Conservation (phyloP, 2,329 filamentous ascomycete species). For the Mollisia scopiformis region DNA sequence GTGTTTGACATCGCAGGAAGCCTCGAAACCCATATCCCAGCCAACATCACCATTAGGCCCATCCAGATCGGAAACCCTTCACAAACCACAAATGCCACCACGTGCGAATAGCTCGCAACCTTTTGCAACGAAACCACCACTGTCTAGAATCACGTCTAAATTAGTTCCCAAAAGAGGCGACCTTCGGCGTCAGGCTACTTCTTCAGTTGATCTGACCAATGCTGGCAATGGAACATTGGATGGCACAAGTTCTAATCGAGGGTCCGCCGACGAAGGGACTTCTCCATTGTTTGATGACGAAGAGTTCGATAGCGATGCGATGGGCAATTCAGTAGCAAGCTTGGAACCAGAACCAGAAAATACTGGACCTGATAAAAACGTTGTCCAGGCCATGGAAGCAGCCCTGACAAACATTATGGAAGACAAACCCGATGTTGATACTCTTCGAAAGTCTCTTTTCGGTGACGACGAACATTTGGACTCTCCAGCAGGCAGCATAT, state of each 20-base stretch:
- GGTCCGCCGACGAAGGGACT: slow-evolving; percentile 71
- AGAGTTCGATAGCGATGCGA: slow-evolving; percentile 70
- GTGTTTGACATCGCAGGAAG: slow-evolving; percentile 86
- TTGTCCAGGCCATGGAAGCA: slow-evolving; percentile 91
- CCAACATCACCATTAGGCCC: slow-evolving; percentile 27
- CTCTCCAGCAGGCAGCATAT: slow-evolving; percentile 47
- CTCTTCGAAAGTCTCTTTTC: slow-evolving; percentile 70
- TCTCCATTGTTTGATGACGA: slow-evolving; percentile 80
- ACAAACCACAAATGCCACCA: slow-evolving; percentile 23
- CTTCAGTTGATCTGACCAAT: slow-evolving; percentile 60
- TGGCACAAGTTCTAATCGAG: slow-evolving; percentile 49
- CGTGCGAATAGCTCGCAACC: slow-evolving; percentile 35
- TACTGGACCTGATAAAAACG: slow-evolving; percentile 69
- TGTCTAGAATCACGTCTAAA: slow-evolving; percentile 51
- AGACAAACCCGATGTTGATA: slow-evolving; percentile 69
- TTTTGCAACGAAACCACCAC: slow-evolving; percentile 44
- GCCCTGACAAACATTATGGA: slow-evolving; percentile 93
- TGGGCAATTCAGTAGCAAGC: slow-evolving; percentile 75
- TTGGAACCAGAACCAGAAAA: slow-evolving; percentile 71
- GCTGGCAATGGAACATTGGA: slow-evolving; percentile 41
- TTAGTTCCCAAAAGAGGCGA: slow-evolving; percentile 50
- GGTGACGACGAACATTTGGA: slow-evolving; percentile 48
- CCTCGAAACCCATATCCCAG: slow-evolving; percentile 43
- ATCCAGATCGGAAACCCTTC: slow-evolving; percentile 41
- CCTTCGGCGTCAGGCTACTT: slow-evolving; percentile 61